Conservation (phyloP, 805 yeast genomes). For the Saturnispora saitoi region DNA sequence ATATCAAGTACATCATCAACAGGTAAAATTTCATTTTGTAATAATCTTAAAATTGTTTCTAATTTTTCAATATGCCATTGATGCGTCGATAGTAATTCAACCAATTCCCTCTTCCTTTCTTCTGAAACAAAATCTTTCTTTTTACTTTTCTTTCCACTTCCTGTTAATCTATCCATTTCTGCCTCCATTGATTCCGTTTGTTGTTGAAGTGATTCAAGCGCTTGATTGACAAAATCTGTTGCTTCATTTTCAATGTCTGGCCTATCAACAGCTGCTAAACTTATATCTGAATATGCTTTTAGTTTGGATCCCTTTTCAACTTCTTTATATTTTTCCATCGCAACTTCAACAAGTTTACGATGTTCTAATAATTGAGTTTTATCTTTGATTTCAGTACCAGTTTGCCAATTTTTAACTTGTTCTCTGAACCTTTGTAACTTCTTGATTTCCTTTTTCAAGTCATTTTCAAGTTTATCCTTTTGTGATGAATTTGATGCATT, state of each 20-base stretch:
- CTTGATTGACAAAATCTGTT: constrained; percentile 54
- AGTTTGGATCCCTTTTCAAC: constrained; percentile 49
- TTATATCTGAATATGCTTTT: constrained; percentile 51
- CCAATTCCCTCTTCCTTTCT: constrained; percentile 48
- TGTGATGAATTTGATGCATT: constrained; percentile 39
- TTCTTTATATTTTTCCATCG: constrained; percentile 55
- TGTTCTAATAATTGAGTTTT: constrained; percentile 39
- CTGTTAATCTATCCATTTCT: constrained; percentile 46
- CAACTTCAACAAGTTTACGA: constrained; percentile 32
- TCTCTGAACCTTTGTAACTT: constrained; percentile 51
- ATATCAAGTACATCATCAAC: constrained; percentile 68
- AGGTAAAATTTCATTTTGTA: constrained; percentile 72
- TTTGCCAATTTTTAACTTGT: constrained; percentile 51
- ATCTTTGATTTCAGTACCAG: constrained; percentile 44
- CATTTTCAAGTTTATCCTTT: constrained; percentile 48
- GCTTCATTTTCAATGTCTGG: constrained; percentile 75
- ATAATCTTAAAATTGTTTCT: constrained; percentile 64
- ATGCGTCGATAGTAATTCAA: constrained; percentile 63
- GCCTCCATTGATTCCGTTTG: constrained; percentile 76
- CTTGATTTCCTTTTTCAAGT: constrained; percentile 52
- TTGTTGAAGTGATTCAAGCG: constrained; percentile 69
- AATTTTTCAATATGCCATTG: constrained; percentile 69
- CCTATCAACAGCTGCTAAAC: constrained; percentile 37
- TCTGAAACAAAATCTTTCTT: constrained; percentile 35
- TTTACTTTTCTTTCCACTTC: constrained; percentile 45